A percentile compares a stretch with the other conserved stretches of the same genome.
Conservation (phyloP, 106 monocot species). For the Dactylorhiza incarnata region DNA sequence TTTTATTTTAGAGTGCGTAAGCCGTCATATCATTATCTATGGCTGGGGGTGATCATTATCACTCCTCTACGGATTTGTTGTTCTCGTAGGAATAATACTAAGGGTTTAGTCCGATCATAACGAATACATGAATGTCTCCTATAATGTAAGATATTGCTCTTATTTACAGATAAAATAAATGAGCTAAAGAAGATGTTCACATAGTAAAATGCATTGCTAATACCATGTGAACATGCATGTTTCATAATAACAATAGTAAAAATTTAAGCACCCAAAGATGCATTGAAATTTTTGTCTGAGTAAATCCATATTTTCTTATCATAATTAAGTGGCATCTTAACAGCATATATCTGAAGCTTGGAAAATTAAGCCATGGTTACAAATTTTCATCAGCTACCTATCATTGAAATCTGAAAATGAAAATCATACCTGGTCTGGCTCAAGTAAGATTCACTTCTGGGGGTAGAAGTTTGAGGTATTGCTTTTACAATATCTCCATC, state of each 20-base stretch:
- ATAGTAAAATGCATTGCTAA: neutral
- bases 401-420: neutral
- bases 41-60: neutral
- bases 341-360: neutral
- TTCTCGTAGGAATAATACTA: neutral
- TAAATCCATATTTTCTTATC: neutral
- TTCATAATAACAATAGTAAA: neutral
- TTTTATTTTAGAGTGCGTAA: no score
- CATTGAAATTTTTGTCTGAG: neutral
- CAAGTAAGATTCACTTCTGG: constrained; percentile 12
- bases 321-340: neutral
- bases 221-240: neutral
- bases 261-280: neutral
- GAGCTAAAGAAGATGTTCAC: neutral
- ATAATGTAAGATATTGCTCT: neutral
- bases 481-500: neutral
- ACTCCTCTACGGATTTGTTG: neutral
- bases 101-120: neutral
- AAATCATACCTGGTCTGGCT: constrained; percentile 48
- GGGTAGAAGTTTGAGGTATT: neutral
- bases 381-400: neutral
- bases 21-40: no score
- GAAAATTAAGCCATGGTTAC: neutral
- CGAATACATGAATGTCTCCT: neutral
- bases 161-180: neutral